phyloP scores from a whole-genome alignment of 192 early-diverging fungal genomes.

The Backusella parvicylindrica region DNA sequence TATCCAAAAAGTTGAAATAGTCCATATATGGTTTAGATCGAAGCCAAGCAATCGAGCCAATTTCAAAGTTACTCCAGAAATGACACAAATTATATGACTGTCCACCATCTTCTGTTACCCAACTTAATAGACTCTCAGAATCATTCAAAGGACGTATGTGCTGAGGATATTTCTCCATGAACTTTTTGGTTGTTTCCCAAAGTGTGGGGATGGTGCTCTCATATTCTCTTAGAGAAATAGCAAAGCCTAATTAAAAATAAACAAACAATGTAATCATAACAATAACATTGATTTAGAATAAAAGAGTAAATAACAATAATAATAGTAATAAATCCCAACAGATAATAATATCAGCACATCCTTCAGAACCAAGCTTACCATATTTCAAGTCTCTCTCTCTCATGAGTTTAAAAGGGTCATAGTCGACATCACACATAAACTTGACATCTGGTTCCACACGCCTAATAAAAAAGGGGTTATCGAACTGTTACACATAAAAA shows the following conservation, averaged over 20 bases:
- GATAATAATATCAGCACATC: not conserved
- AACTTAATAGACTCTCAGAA: conserved; percentile 28
- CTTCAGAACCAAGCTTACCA: conserved; percentile 19
- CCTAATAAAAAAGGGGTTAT: not conserved
- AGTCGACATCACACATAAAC: conserved; percentile 68
- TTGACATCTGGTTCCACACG: conserved; percentile 73
- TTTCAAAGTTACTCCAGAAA: conserved; percentile 80
- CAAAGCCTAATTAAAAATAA: conserved; percentile 39
- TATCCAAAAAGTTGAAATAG: conserved; percentile 70
- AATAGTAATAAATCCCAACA: not conserved
- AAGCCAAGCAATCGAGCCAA: conserved; percentile 68
- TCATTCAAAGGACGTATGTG: conserved; percentile 27
- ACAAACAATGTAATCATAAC: not conserved
- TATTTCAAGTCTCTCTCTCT: conserved; percentile 63
- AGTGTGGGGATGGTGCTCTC: conserved; percentile 56
- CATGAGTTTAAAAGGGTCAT: conserved; percentile 74
- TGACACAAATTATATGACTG: conserved; percentile 68
- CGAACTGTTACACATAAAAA: not conserved
- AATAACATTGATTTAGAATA: too few relatives aligned
- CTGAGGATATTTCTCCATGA: conserved; percentile 46
- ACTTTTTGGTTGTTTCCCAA: conserved; percentile 55
- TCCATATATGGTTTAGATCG: conserved; percentile 59
- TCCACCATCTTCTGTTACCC: conserved; percentile 50
- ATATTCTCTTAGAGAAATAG: conserved; percentile 59
- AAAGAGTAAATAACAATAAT: not conserved